Conservation (phyloP, 257 asterid species). For the Gardenia jasminoides region DNA sequence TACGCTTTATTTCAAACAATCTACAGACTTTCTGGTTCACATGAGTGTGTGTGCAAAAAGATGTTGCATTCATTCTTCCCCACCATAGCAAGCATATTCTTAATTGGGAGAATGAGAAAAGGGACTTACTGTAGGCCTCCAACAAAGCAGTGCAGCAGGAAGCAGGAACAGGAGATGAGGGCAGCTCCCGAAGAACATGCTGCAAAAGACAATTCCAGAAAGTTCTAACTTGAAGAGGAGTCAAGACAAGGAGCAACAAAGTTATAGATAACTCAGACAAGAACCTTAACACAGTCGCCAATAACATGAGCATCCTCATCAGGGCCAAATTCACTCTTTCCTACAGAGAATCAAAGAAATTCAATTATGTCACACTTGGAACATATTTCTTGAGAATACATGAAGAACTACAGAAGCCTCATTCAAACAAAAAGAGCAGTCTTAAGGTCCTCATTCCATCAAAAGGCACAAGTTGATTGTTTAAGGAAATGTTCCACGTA, state of each 20-base stretch:
- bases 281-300: conserved; percentile 89
- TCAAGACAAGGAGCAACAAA: neutral
- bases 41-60: neutral
- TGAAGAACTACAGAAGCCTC: neutral
- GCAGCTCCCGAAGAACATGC: conserved; percentile 96
- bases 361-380: neutral
- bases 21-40: neutral
- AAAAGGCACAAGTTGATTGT: neutral
- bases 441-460: neutral
- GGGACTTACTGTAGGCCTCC: conserved; percentile 80
- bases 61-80: neutral
- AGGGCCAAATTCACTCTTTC: conserved; percentile 66
- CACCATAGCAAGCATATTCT: neutral
- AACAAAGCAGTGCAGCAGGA: conserved; percentile 91
- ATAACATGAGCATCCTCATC: conserved; percentile 93
- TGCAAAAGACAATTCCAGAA: conserved; percentile 37
- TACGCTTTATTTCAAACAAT: neutral
- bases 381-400: neutral
- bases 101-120: neutral
- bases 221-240: conserved; percentile 17
- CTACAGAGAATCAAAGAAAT: conserved; percentile 30
- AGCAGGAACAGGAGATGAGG: conserved; percentile 98
- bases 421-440: neutral
- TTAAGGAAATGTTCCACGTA: neutral
- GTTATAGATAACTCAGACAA: neutral